These are phyloP conservation scores for Ganoderma meredithae DNA, from an alignment of 1,284 basidiomycete species.

Conservation along the genomic window DNA sequence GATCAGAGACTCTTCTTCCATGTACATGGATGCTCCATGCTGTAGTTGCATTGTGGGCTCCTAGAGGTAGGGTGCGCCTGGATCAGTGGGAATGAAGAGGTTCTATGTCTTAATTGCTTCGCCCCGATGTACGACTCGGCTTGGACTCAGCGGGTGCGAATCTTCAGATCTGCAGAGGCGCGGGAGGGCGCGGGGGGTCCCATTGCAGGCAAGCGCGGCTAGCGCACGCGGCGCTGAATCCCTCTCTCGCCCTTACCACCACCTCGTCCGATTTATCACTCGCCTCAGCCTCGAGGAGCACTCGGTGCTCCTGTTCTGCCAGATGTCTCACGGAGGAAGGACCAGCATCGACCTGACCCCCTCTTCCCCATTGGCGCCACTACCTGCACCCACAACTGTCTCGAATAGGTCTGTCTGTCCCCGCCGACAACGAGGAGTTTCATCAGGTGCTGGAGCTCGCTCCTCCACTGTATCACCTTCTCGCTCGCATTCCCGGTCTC, in stretches of 20 bases:
- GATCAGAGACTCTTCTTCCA: no score
- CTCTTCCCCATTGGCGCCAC: conserved; percentile 16
- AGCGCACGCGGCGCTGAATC: no score
- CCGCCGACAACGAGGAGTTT: conserved; percentile 15
- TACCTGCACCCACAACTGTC: conserved; percentile 33
- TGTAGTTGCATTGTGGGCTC: no score
- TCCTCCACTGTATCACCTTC: conserved; percentile 21
- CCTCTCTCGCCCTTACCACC: not conserved
- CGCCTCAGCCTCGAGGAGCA: not conserved
- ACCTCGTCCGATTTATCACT: not conserved
- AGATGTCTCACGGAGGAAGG: not conserved
- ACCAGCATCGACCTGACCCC: not conserved
- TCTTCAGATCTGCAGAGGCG: no score
- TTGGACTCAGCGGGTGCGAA: no score
- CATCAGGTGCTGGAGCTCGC: not conserved
- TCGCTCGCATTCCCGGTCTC: conserved; percentile 27
- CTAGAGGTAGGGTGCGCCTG: no score
- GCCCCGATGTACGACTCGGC: no score
- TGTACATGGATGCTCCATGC: no score
- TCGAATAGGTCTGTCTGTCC: conserved; percentile 30
- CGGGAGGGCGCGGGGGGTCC: no score
- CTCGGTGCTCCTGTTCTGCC: not conserved
- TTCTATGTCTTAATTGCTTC: no score
- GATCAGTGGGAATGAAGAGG: no score
- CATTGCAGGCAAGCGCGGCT: no score